phyloP scores from a whole-genome alignment of 1,284 basidiomycete genomes.

The Pseudozyma hubeiensis region DNA sequence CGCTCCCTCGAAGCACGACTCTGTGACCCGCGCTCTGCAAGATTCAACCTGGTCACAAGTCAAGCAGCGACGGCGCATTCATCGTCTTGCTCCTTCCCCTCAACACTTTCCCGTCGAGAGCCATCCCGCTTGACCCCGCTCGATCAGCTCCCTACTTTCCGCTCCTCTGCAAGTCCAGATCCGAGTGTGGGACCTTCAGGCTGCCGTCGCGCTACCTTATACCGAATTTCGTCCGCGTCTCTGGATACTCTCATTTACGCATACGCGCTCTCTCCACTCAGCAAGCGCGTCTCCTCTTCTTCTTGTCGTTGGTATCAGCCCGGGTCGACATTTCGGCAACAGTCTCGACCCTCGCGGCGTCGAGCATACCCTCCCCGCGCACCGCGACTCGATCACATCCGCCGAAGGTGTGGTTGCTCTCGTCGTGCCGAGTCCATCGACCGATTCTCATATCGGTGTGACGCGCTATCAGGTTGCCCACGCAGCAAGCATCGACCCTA shows the following conservation, averaged over 20 bases:
- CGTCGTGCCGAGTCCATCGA: too few species aligned
- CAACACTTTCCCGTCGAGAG: neutral
- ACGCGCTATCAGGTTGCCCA: neutral
- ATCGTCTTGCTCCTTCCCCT: neutral
- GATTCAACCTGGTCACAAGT: too few species aligned
- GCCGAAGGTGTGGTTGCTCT: neutral
- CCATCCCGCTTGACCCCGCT: neutral
- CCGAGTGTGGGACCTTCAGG: neutral
- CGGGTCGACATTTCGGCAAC: neutral
- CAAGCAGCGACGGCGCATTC: neutral
- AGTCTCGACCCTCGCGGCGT: neutral
- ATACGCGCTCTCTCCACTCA: conserved; percentile 39
- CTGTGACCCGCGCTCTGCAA: neutral
- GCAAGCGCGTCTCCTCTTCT: conserved; percentile 16
- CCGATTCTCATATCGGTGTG: too few species aligned
- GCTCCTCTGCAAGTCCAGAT: neutral
- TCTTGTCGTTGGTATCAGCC: neutral
- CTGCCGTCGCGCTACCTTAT: neutral
- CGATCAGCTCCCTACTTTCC: too few species aligned
- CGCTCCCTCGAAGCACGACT: too few species aligned
- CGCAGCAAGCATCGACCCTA: too few species aligned
- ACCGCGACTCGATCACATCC: neutral
- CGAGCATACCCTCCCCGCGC: neutral
- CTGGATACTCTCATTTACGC: conserved; percentile 28
- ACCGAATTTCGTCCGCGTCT: conserved; percentile 36